phyloP scores from a whole-genome alignment of 257 asterid species.

The Solanum chmielewskii region DNA sequence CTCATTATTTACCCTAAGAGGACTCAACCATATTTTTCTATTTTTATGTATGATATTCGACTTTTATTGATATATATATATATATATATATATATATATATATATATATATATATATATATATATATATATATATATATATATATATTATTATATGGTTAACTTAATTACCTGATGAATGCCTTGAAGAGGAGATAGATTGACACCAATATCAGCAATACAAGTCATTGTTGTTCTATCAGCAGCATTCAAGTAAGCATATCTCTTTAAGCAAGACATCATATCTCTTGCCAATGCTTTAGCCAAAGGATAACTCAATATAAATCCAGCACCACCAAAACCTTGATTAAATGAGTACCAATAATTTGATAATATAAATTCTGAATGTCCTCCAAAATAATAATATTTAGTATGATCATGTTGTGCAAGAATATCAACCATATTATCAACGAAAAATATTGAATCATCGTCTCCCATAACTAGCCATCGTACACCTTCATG shows the following conservation, averaged over 20 bases:
- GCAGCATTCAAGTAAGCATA: slow-evolving; percentile 23
- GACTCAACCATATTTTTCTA: not conserved
- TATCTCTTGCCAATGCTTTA: slow-evolving; percentile 19
- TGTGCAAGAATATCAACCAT: slow-evolving; percentile 23
- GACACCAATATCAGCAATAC: slow-evolving; percentile 40
- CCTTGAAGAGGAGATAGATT: slow-evolving; percentile 25
- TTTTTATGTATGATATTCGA: not conserved
- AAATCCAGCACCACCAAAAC: slow-evolving; percentile 40
- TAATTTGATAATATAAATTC: slow-evolving; percentile 25
- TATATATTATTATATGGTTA: not conserved
- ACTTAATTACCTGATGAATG: slow-evolving; percentile 31
- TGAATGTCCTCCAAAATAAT: slow-evolving; percentile 34
- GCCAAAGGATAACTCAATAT: slow-evolving; percentile 35
- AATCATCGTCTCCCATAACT: slow-evolving; percentile 41
- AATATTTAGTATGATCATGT: slow-evolving; percentile 23
- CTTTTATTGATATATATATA: too few relatives aligned
- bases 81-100: too few relatives aligned
- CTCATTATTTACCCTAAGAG: not conserved
- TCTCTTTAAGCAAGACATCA: slow-evolving; percentile 24
- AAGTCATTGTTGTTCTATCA: slow-evolving; percentile 28
- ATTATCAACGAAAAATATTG: slow-evolving; percentile 28
- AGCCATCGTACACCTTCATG: slow-evolving; percentile 28
- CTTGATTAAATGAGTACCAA: slow-evolving; percentile 32
- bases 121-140: too few relatives aligned
- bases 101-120: not conserved